phyloP scores from a whole-genome alignment of 257 asterid genomes.

The Thymus quinquecostatus region DNA sequence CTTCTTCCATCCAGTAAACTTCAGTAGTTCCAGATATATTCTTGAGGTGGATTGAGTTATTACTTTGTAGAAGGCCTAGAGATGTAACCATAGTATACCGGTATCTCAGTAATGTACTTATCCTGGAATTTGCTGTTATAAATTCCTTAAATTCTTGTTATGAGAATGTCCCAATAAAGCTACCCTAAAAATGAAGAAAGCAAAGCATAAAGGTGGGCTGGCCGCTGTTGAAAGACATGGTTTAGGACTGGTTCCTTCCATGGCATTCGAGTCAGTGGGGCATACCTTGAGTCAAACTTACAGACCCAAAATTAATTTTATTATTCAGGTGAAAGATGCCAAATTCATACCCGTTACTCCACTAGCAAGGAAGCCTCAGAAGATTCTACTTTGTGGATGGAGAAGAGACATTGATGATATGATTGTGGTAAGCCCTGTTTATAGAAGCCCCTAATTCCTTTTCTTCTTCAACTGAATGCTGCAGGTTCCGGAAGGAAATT shows the following conservation, averaged over 20 bases:
- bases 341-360: constrained; percentile 65
- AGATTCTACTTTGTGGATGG: constrained; percentile 98
- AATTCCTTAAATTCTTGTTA: constrained; percentile 7
- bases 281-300: constrained; percentile 62
- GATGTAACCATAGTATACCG: constrained; percentile 6
- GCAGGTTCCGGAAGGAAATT: constrained; percentile 80
- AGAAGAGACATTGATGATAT: constrained; percentile 95
- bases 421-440: constrained; percentile 88
- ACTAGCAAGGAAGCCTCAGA: constrained; percentile 88
- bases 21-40: constrained; percentile 19
- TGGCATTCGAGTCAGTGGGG: constrained; percentile 54
- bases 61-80: neutral
- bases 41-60: constrained; percentile 13
- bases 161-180: constrained; percentile 7
- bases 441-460: constrained; percentile 70
- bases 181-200: constrained; percentile 28
- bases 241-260: constrained; percentile 45
- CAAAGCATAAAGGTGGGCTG: constrained; percentile 41
- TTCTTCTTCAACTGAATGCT: constrained; percentile 73
- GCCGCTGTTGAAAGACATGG: constrained; percentile 57
- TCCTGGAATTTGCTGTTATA: constrained; percentile 18
- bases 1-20: constrained; percentile 11
- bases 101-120: constrained; percentile 10
- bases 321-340: constrained; percentile 91
- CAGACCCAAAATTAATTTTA: constrained; percentile 72